phyloP scores from a whole-genome alignment of 257 asterid genomes.

The Phtheirospermum japonicum region DNA sequence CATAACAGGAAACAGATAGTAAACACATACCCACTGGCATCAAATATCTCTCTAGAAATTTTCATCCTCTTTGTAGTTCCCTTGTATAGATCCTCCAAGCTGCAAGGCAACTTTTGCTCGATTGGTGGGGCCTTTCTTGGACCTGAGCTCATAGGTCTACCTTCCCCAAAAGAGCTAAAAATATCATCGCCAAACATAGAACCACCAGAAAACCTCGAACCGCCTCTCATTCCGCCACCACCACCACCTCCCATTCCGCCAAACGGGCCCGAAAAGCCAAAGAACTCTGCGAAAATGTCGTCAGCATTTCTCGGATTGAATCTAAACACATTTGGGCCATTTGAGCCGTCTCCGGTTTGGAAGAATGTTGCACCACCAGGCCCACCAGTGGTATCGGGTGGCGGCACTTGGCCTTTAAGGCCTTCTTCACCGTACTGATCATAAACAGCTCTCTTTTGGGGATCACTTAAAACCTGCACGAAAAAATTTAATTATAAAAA shows the following conservation, averaged over 20 bases:
- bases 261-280: constrained; percentile 68
- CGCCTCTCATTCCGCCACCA: constrained; percentile 63
- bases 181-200: constrained; percentile 79
- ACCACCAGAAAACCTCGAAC: constrained; percentile 53
- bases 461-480: constrained; percentile 72
- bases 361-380: constrained; percentile 66
- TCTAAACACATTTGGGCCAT: constrained; percentile 58
- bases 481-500: neutral
- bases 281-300: constrained; percentile 76
- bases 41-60: constrained; percentile 78
- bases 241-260: constrained; percentile 76
- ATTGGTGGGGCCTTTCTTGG: constrained; percentile 73
- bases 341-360: constrained; percentile 76
- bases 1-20: neutral
- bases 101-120: constrained; percentile 68
- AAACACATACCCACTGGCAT: constrained; percentile 76
- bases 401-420: constrained; percentile 80
- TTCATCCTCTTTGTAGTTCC: constrained; percentile 94
- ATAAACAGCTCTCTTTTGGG: constrained; percentile 75
- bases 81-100: constrained; percentile 76
- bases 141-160: constrained; percentile 49
- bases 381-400: constrained; percentile 57
- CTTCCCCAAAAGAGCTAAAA: constrained; percentile 66
- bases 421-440: constrained; percentile 96
- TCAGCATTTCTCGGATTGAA: constrained; percentile 82